Evolutionary conservation across 805 yeast genomes (phyloP).

Genomic region (Myxozyma monticola): DNA sequence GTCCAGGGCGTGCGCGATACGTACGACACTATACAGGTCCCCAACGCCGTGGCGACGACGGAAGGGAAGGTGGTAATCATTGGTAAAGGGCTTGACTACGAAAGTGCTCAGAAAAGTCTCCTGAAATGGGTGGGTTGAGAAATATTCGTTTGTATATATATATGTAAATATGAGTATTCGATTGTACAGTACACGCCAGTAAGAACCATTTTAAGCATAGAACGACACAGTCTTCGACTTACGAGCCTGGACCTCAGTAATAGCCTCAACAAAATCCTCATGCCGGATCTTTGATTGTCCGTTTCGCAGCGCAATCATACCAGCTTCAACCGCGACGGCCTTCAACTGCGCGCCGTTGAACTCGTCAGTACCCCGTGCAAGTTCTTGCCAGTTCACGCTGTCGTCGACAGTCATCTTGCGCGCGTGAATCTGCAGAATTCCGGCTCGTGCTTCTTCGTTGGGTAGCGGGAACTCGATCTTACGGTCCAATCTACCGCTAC

Average conservation of each 20-base stretch:
- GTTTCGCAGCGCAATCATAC: constrained; percentile 97
- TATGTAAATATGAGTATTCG: not conserved
- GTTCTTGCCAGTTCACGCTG: constrained; percentile 94
- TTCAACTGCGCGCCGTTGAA: constrained; percentile 98
- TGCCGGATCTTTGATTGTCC: constrained; percentile 90
- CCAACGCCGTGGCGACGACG: constrained; percentile 38
- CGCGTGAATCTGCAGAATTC: constrained; percentile 94
- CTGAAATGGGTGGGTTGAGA: not conserved
- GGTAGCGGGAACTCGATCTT: constrained; percentile 98
- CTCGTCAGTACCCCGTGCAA: constrained; percentile 97
- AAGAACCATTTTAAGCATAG: constrained; percentile 90
- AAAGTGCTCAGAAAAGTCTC: not conserved
- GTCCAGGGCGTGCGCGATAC: constrained; percentile 93
- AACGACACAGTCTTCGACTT: constrained; percentile 92
- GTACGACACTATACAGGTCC: constrained; percentile 64
- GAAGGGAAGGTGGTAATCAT: constrained; percentile 68
- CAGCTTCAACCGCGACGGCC: constrained; percentile 99
- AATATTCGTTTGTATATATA: not conserved
- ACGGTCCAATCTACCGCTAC: constrained; percentile 97
- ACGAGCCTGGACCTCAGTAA: constrained; percentile 97
- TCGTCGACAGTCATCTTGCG: constrained; percentile 93
- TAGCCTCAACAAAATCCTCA: constrained; percentile 97
- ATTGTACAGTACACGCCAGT: no score
- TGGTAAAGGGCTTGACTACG: constrained; percentile 59
- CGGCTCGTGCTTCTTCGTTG: constrained; percentile 95